Conservation (phyloP, 2,329 filamentous ascomycete genomes). For the Neofusicoccum cordaticola region DNA sequence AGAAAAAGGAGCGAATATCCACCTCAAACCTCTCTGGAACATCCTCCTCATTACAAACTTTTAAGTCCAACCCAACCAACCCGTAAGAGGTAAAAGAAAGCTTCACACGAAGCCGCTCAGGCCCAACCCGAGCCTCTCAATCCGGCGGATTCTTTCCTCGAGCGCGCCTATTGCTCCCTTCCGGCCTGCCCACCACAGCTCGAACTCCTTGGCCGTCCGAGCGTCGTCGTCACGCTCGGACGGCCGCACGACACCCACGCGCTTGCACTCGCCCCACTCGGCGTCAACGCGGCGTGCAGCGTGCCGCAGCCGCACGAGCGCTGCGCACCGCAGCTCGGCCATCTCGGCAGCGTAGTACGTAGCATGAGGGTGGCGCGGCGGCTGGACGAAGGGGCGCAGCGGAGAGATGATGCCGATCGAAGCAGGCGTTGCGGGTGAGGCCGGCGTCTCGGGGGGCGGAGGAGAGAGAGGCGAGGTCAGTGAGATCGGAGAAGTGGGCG, state of each 20-base stretch:
- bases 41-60: background rate
- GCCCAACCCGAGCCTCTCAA: constrained; percentile 3
- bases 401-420: background rate
- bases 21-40: background rate
- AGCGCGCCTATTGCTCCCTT: constrained; percentile 5
- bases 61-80: background rate
- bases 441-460: constrained; percentile 16
- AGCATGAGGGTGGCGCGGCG: constrained; percentile 33
- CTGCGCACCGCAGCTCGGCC: constrained; percentile 38
- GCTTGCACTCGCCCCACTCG: constrained; percentile 29
- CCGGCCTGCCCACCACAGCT: constrained; percentile 9
- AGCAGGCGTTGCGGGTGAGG: constrained; percentile 16
- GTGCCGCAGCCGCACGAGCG: constrained; percentile 45
- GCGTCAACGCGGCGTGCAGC: constrained; percentile 32
- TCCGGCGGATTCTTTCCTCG: background rate
- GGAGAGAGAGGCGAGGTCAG: background rate
- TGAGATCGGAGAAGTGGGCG: background rate
- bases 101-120: constrained; percentile 2
- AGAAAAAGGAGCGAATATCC: background rate
- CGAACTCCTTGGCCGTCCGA: constrained; percentile 9
- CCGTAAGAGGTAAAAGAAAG: background rate
- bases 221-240: constrained; percentile 8
- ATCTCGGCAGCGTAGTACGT: constrained; percentile 35
- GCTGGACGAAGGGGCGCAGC: constrained; percentile 27
- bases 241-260: constrained; percentile 4